Base-by-base conservation (phyloP, 2,329 filamentous ascomycete genomes). In the Fonsecaea nubica region DNA sequence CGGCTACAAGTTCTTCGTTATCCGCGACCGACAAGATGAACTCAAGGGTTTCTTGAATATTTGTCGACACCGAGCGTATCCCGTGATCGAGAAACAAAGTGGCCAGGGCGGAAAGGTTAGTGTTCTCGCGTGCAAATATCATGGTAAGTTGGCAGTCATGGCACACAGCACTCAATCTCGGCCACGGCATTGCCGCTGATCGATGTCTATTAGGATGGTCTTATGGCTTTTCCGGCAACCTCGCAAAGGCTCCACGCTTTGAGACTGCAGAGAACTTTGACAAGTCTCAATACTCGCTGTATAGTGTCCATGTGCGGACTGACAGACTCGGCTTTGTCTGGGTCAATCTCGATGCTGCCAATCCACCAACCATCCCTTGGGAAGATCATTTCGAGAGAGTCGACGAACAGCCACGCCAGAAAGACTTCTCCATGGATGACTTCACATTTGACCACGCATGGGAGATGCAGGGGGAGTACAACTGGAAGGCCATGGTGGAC, bases 41-140 rank as follows among this genome's bases (percentile, higher is more conserved):
- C 83, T 88, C 75, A 84, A 86, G 65, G 86, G 81, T 13, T 88
- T 89, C 74, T 86, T 89, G 77, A 89, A 89, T 71, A 79, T 88
- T 42, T 89, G 87, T 76, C 78, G 87, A 2, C 87, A 89, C 74
- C 80, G 87, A 10, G 87, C 87, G 25, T 89, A 85, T 72, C 69
- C 67, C 0, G 81, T 89, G 3, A 84, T 87, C 12, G 80, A 62
- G 58, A 56, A 65, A 48, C 54, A 66, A 12, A 32, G 62, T 33
- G 71, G 71, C 1, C 57, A 63, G 18, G 62, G 64, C n/a, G 71
- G 71, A 2, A 64, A 61, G 12, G 53, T 66, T n/a, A 66, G 76
- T 69, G 82, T 88, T 36, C 80, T 89, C 33, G 79, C 83, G 0
- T 89, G 87, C 79, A 83, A 84, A 65, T 89, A 89, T 72, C 86